These are phyloP conservation scores for Syzygium malaccense DNA, from an alignment of 441 rosid genomes.

Conservation along the genomic window DNA sequence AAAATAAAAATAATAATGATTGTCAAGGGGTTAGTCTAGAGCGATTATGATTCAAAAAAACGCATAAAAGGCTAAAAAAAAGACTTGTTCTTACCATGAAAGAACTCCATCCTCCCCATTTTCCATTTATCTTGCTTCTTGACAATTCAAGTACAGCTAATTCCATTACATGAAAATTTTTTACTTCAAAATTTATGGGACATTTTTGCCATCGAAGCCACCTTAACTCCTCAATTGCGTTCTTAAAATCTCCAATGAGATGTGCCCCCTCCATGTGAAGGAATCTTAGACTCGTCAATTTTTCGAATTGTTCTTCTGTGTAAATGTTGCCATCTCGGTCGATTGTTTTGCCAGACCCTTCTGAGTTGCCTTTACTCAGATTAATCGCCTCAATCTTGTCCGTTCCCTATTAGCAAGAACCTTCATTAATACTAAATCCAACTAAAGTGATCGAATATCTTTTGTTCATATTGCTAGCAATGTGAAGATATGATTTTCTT, in stretches of 20 bases:
- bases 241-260: not conserved
- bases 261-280: fast-evolving
- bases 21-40: not conserved
- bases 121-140: fast-evolving
- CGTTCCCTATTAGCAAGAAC: not conserved
- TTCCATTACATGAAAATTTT: not conserved
- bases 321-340: not conserved
- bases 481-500: not conserved
- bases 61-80: fast-evolving
- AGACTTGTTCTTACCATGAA: not conserved
- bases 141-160: not conserved
- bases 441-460: not conserved
- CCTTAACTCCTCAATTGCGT: not conserved
- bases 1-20: too few species aligned
- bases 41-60: not conserved
- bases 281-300: not conserved
- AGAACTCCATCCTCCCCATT: too few species aligned
- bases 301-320: fast-evolving
- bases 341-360: fast-evolving
- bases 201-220: fast-evolving
- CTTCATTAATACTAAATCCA: not conserved
- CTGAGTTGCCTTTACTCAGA: not conserved
- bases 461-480: not conserved
- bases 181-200: fast-evolving
- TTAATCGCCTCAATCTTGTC: fast-evolving